Conservation (phyloP, 441 rosid species). For the Erodium trifolium region DNA sequence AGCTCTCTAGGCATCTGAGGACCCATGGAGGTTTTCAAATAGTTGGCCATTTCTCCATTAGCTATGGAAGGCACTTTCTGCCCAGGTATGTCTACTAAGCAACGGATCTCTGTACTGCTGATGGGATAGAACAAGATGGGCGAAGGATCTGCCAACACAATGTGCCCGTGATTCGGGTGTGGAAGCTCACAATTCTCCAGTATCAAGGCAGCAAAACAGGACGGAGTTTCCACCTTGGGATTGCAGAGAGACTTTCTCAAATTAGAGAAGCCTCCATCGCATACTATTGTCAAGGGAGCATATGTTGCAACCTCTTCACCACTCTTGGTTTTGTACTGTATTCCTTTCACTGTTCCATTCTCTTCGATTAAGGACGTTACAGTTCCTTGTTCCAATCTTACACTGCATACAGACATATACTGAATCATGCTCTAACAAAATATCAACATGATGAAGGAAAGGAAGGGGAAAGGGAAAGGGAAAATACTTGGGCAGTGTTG, state of each 20-base stretch:
- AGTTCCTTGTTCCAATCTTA: not conserved
- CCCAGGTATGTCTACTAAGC: not conserved
- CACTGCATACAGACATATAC: not conserved
- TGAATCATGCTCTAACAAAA: not conserved
- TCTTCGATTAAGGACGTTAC: not conserved
- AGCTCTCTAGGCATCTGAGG: constrained; percentile 4
- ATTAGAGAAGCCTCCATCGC: constrained; percentile 4
- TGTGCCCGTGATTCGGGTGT: not conserved
- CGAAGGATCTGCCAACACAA: not conserved
- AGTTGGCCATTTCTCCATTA: not conserved
- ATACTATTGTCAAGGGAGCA: constrained; percentile 1
- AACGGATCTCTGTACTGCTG: not conserved
- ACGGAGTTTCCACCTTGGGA: not conserved
- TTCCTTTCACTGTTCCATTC: not conserved
- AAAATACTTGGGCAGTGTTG: not conserved
- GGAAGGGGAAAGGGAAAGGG: not conserved
- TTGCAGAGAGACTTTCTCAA: not conserved
- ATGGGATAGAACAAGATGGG: constrained; percentile 2
- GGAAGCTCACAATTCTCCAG: constrained; percentile 1
- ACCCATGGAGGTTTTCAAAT: not conserved
- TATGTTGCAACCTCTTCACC: not conserved
- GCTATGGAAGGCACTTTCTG: not conserved
- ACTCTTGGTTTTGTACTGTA: not conserved
- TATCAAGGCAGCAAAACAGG: not conserved
- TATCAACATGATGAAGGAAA: too few species aligned